These are phyloP conservation scores for Solanum pennellii DNA, from an alignment of 257 asterid genomes.

Conservation along the genomic window DNA sequence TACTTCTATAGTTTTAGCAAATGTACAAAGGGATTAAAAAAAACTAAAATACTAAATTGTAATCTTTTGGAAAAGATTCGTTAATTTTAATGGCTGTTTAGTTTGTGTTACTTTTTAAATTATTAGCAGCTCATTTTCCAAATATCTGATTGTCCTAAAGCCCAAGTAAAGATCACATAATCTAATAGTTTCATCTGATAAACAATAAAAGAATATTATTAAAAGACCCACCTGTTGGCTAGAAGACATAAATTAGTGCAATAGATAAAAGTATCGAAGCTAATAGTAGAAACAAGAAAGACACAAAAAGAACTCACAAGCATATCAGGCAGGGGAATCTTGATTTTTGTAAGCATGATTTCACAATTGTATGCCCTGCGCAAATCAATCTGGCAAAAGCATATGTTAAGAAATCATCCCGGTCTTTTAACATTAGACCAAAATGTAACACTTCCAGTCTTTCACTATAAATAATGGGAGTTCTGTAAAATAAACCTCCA, in stretches of 20 bases:
- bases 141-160: not conserved
- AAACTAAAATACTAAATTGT: not conserved
- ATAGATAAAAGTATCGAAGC: not conserved
- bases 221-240: not conserved
- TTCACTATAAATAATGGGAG: not conserved
- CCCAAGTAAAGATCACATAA: not conserved
- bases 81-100: not conserved
- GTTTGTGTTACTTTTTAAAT: not conserved
- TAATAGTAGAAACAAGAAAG: not conserved
- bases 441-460: not conserved
- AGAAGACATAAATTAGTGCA: not conserved
- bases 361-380: conserved; percentile 98
- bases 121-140: not conserved
- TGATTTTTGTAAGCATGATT: conserved; percentile 94
- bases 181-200: not conserved
- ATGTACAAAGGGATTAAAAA: not conserved
- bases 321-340: conserved; percentile 91
- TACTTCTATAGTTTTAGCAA: not conserved
- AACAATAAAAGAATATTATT: not conserved
- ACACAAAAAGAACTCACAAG: conserved; percentile 50
- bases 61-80: not conserved
- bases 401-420: not conserved
- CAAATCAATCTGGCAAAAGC: conserved; percentile 61
- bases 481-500: not conserved
- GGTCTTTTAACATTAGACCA: not conserved